Percentiles rank a stretch among this genome's conserved stretches.
These are phyloP conservation scores for Xylaria digitata DNA, from an alignment of 2,329 filamentous ascomycete genomes.

Conservation along the genomic window DNA sequence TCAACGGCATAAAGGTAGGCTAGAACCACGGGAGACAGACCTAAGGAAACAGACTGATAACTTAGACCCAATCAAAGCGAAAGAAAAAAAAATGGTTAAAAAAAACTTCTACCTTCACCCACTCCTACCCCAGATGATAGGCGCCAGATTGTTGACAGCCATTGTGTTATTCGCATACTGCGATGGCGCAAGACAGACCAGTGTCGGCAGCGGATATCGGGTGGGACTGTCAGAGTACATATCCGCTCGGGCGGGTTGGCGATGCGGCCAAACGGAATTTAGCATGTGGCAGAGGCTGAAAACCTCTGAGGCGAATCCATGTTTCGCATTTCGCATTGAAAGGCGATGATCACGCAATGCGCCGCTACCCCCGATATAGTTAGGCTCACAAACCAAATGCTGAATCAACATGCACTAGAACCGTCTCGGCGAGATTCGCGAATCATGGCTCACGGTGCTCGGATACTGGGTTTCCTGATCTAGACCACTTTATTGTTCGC, in stretches of 20 bases:
- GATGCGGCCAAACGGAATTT: constrained; percentile 31
- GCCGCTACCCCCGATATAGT: constrained; percentile 21
- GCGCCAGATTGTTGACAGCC: constrained; percentile 41
- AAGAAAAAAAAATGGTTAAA: constrained; percentile 25
- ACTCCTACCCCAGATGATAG: constrained; percentile 44
- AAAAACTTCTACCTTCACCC: constrained; percentile 33
- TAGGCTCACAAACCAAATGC: neutral
- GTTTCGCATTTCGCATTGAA: constrained; percentile 29
- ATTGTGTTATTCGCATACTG: constrained; percentile 43
- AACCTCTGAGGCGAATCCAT: constrained; percentile 18
- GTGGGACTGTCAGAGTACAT: constrained; percentile 11
- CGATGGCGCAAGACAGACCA: constrained; percentile 38
- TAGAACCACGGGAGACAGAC: neutral
- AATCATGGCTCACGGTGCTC: constrained; percentile 15
- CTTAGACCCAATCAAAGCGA: constrained; percentile 2
- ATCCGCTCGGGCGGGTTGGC: constrained; percentile 39
- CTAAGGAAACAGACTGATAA: constrained; percentile 31
- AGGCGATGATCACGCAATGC: constrained; percentile 39
- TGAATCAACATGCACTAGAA: neutral
- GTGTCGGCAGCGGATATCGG: constrained; percentile 41
- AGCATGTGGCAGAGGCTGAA: constrained; percentile 33
- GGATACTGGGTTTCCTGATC: constrained; percentile 14
- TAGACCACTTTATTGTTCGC: constrained; percentile 14
- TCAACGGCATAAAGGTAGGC: constrained; percentile 25
- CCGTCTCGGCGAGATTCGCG: constrained; percentile 10